Base-by-base conservation (phyloP, 345 rosid genomes). In the Populus nigra region DNA sequence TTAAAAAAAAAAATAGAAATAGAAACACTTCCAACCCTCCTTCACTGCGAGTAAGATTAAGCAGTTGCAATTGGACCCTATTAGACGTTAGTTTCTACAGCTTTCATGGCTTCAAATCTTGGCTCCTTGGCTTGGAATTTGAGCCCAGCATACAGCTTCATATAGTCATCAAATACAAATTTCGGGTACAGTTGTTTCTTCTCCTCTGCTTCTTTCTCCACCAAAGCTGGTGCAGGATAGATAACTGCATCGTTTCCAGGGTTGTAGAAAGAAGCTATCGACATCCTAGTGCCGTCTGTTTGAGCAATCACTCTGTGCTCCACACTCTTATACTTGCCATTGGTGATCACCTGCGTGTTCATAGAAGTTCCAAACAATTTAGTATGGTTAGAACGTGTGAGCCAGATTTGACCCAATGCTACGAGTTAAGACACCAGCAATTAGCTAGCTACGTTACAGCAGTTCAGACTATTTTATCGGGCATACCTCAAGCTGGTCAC, bases 101-200 rank as follows among this genome's bases (percentile, higher is more conserved):
- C 87, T 73, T 92, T 95, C 91, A 95, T 93, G 71, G 94, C 96
- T 84, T 95, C 91, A 88, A 95, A 95, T 74, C 99, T 91, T 5
- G 99, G 97, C 83, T 92, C 96, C 82, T 95, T 95, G 65, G 99
- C 87, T 78, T 95, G 87, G 85, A 95, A 95, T 79, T 95, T 95
- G 49, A 93, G 82, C 1, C 81, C 86, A 10, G 91, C 84, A 63
- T 95, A 95, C 11, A 92, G 87, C 76, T 90, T 90, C 99, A 95
- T 95, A 87, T 93, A 95, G 79, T 95, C 98, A 18, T 93, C 91
- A 33, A 93, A 95, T 66, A 93, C 92, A 16, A 93, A 95, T 81
- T 87, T 93, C 0, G 98, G 98, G 84, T 95, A 92, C 7, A 78
- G 73, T 43, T 71, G 78, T 35, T 85, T 79, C 73, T 83, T 77